Percentiles rank a stretch among this genome's conserved stretches.
Conservation (phyloP, 2,329 filamentous ascomycete genomes). For the Bipolaris zeicola region DNA sequence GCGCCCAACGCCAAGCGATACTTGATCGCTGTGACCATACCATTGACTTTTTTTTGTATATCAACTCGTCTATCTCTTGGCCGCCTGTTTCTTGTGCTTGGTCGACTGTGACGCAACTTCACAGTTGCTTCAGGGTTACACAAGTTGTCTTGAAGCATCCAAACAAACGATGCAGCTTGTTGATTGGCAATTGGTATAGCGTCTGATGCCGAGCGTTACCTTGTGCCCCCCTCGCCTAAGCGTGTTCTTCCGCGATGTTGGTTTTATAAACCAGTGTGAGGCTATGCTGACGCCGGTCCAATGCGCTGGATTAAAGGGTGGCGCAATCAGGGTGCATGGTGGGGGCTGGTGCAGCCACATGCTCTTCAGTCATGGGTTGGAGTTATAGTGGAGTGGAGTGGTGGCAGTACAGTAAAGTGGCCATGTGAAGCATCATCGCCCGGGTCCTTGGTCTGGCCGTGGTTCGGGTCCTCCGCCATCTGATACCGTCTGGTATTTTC, state of each 20-base stretch:
- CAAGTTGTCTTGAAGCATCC: background rate
- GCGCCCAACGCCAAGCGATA: constrained; percentile 3
- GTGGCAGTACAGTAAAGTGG: constrained; percentile 1
- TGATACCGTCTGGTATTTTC: constrained; percentile 81
- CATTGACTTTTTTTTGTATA: background rate
- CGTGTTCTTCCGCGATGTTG: background rate
- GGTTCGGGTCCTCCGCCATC: constrained; percentile 40
- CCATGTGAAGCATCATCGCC: constrained; percentile 2
- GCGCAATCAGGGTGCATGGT: constrained; percentile 18
- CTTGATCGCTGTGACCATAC: background rate
- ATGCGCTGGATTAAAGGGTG: constrained; percentile 13
- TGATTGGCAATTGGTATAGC: background rate
- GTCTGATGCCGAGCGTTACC: background rate
- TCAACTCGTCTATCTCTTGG: background rate
- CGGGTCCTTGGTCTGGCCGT: constrained; percentile 28
- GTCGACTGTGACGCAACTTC: background rate
- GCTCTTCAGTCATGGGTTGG: constrained; percentile 3
- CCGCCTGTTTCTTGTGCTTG: background rate
- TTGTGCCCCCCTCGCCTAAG: background rate
- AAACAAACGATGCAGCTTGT: background rate
- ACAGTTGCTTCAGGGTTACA: background rate
- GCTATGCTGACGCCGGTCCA: constrained; percentile 11
- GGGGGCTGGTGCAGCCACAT: constrained; percentile 8
- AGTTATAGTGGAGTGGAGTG: background rate
- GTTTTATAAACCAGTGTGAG: constrained; percentile 1